Conservation (phyloP, 2,329 filamentous ascomycete genomes). For the Epichloe baconii region DNA sequence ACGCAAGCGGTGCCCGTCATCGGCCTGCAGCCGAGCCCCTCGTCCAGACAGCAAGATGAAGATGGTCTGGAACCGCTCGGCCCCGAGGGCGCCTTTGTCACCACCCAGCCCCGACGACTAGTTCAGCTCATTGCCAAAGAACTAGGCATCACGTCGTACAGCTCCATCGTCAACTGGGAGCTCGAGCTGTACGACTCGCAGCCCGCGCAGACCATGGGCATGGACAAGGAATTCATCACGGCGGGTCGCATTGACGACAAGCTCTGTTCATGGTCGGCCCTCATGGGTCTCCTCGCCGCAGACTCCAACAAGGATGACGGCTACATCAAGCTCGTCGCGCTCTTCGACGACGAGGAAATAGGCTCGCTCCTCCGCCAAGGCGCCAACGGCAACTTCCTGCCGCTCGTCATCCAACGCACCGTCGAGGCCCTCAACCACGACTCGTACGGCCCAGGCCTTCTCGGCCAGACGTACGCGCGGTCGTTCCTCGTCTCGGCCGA, state of each 20-base stretch:
- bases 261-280: constrained; percentile 85
- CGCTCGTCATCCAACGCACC: constrained; percentile 66
- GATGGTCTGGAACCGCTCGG: constrained; percentile 34
- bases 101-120: constrained; percentile 73
- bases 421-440: constrained; percentile 52
- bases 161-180: constrained; percentile 85
- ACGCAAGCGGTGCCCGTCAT: constrained; percentile 92
- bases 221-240: constrained; percentile 90
- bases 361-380: constrained; percentile 84
- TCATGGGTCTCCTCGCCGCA: constrained; percentile 67
- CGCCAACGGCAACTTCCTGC: constrained; percentile 78
- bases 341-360: constrained; percentile 96
- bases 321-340: constrained; percentile 79
- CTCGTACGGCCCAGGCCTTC: constrained; percentile 42
- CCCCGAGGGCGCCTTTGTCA: constrained; percentile 57
- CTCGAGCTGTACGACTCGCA: constrained; percentile 89
- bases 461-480: constrained; percentile 77
- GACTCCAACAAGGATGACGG: constrained; percentile 41
- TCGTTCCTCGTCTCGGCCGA: constrained; percentile 89
- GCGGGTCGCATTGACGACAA: constrained; percentile 95
- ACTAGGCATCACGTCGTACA: constrained; percentile 58
- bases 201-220: constrained; percentile 67
- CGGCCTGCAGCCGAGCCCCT: constrained; percentile 61
- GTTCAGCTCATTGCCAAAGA: constrained; percentile 71
- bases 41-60: constrained; percentile 34